Conservation (phyloP, 106 monocot species). For the Apostasia shenzhenica region DNA sequence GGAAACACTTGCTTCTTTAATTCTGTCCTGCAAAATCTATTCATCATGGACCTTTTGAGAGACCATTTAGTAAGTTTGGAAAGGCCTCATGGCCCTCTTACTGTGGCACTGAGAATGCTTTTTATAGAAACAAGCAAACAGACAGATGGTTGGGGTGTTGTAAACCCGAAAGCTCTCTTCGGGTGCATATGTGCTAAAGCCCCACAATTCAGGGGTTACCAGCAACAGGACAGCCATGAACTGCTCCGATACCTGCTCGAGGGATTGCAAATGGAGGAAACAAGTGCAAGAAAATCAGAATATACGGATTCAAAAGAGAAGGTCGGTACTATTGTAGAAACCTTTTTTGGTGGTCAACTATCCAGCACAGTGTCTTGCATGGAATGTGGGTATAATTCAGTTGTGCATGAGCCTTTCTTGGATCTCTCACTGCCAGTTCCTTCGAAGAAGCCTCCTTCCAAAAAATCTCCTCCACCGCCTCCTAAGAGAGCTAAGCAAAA, state of each 20-base stretch:
- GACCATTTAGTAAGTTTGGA: conserved; percentile 33
- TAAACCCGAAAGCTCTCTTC: conserved; percentile 59
- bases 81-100: conserved; percentile 44
- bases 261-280: conserved; percentile 56
- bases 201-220: conserved; percentile 66
- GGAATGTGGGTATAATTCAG: conserved; percentile 60
- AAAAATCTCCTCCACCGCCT: conserved; percentile 11
- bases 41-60: conserved; percentile 35
- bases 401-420: conserved; percentile 65
- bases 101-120: conserved; percentile 55
- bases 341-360: conserved; percentile 60
- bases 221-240: conserved; percentile 94
- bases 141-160: conserved; percentile 20
- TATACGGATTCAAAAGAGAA: conserved; percentile 17
- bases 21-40: conserved; percentile 57
- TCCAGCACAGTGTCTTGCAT: conserved; percentile 58
- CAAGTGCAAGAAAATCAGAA: conserved; percentile 23
- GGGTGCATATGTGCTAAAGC: conserved; percentile 54
- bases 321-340: conserved; percentile 47
- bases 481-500: conserved; percentile 26
- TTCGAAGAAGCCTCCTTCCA: conserved; percentile 15
- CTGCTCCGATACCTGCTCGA: conserved; percentile 69
- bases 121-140: conserved; percentile 43
- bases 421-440: conserved; percentile 89
- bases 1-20: conserved; percentile 80